Evolutionary conservation across 148 eudicot species (phyloP).

Genomic region (Hydrangea macrophylla): DNA sequence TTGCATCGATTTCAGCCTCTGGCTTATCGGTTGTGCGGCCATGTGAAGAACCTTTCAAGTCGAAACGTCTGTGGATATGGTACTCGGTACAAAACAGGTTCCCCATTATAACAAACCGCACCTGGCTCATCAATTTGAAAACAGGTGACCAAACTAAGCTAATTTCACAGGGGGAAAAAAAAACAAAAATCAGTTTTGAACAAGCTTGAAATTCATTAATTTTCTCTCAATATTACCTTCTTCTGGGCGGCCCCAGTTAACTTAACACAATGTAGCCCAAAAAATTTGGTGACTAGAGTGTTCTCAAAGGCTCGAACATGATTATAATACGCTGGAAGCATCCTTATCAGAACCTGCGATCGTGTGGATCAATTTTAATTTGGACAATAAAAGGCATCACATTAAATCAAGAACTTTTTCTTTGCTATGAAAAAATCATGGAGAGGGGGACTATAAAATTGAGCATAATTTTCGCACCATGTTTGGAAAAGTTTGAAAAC

Average conservation of each 20-base stretch:
- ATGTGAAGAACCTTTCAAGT: constrained; percentile 87
- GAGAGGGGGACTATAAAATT: not conserved
- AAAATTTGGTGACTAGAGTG: constrained; percentile 64
- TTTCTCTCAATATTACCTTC: constrained; percentile 40
- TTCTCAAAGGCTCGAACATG: constrained; percentile 61
- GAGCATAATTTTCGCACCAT: not conserved
- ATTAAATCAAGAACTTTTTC: not conserved
- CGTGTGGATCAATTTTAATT: constrained; percentile 7
- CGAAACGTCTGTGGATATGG: constrained; percentile 79
- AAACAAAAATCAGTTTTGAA: not conserved
- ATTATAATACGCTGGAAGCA: constrained; percentile 76
- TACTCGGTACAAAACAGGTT: constrained; percentile 77
- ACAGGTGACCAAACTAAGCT: constrained; percentile 1
- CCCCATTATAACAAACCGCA: constrained; percentile 91
- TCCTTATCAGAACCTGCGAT: constrained; percentile 63
- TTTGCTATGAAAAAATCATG: not conserved
- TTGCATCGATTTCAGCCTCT: constrained; percentile 73
- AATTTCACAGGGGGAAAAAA: no score
- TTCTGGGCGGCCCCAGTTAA: constrained; percentile 62
- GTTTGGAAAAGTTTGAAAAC: not conserved
- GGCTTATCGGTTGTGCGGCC: constrained; percentile 84
- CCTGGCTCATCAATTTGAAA: constrained; percentile 40
- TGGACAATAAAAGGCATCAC: not conserved
- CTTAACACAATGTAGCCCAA: constrained; percentile 75
- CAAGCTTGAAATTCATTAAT: constrained; percentile 1